These are phyloP conservation scores for Rhytidhysteron rufulum DNA, from an alignment of 2,329 filamentous ascomycete species.

Conservation along the genomic window DNA sequence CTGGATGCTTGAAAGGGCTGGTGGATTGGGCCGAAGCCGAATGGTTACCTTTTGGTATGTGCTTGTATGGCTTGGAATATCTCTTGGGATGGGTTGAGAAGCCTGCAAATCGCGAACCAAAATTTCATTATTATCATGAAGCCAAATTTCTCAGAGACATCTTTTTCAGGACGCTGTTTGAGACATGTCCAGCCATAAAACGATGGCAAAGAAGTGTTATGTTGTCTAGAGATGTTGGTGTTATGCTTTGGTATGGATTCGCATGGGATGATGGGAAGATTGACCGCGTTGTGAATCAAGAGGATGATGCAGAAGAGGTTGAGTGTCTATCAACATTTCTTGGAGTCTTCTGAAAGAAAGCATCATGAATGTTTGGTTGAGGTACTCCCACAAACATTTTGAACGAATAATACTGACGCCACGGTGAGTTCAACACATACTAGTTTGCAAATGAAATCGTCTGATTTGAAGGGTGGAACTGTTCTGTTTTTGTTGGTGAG, in stretches of 20 bases:
- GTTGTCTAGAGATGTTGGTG: constrained; percentile 50
- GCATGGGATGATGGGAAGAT: constrained; percentile 60
- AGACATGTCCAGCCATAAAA: constrained; percentile 34
- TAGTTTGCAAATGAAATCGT: too few species aligned
- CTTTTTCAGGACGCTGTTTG: constrained; percentile 49
- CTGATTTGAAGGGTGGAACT: too few species aligned
- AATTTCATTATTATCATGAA: constrained; percentile 42
- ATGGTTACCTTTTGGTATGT: constrained; percentile 56
- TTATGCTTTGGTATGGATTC: constrained; percentile 61
- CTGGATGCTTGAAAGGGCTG: constrained; percentile 49
- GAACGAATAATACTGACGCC: too few species aligned
- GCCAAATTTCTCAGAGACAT: constrained; percentile 41
- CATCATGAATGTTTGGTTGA: too few species aligned
- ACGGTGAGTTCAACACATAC: too few species aligned
- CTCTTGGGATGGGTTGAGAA: constrained; percentile 48
- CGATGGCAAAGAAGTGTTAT: constrained; percentile 33
- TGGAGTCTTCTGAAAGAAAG: background rate
- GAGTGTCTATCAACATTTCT: constrained; percentile 46
- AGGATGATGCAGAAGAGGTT: constrained; percentile 52
- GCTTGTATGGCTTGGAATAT: constrained; percentile 59
- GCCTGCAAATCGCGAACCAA: constrained; percentile 15
- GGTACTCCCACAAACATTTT: too few species aligned
- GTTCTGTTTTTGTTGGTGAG: too few species aligned
- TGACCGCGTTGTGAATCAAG: constrained; percentile 54
- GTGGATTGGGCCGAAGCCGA: constrained; percentile 66